These are phyloP conservation scores for Camptophora hylomeconis DNA, from an alignment of 2,329 filamentous ascomycete genomes.

Conservation along the genomic window DNA sequence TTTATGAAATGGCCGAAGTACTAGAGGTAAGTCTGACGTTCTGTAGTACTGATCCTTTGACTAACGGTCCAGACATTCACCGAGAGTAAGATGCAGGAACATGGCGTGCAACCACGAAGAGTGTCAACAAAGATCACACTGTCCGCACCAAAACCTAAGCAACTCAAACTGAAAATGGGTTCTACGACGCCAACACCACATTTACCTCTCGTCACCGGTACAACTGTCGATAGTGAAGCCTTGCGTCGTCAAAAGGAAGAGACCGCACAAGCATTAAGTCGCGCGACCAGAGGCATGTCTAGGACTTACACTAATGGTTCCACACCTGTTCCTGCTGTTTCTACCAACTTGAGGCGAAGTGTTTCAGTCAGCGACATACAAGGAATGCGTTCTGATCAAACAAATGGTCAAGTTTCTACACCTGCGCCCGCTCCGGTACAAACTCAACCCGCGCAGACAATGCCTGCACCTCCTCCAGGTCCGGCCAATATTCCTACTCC, in stretches of 20 bases:
- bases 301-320: slow-evolving; percentile 6
- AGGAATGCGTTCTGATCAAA: slow-evolving; percentile 9
- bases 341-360: slow-evolving; percentile 13
- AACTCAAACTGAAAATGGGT: slow-evolving; percentile 68
- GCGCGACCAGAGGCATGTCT: slow-evolving; percentile 10
- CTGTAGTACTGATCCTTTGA: no score
- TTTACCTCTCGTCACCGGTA: slow-evolving; percentile 37
- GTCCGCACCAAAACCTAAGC: slow-evolving; percentile 20
- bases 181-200: slow-evolving; percentile 47
- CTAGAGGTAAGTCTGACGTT: slow-evolving; percentile 49
- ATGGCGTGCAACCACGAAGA: slow-evolving; percentile 60
- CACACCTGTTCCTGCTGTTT: slow-evolving; percentile 11
- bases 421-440: background rate
- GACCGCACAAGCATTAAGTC: slow-evolving; percentile 28
- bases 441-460: background rate
- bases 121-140: slow-evolving; percentile 52
- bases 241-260: slow-evolving; percentile 39
- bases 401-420: slow-evolving; percentile 9
- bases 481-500: slow-evolving; percentile 10
- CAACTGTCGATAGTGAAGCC: slow-evolving; percentile 42
- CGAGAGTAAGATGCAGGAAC: slow-evolving; percentile 54
- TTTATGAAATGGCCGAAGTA: slow-evolving; percentile 62
- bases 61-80: slow-evolving; percentile 11
- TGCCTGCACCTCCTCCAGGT: slow-evolving; percentile 5
- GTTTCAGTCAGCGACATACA: slow-evolving; percentile 11